These are phyloP conservation scores for Rhazya stricta DNA, from an alignment of 257 asterid species.

Conservation along the genomic window DNA sequence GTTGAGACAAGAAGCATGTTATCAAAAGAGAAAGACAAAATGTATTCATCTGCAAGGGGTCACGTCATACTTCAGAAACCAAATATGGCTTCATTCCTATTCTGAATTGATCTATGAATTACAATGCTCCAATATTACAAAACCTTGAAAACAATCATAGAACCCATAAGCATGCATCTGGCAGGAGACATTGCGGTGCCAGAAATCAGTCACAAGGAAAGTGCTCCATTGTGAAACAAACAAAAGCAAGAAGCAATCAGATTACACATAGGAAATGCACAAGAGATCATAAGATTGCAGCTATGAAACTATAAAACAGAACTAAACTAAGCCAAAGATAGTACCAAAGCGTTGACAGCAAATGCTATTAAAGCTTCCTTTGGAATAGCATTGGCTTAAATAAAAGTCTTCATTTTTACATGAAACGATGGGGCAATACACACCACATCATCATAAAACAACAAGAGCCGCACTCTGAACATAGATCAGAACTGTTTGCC, in stretches of 20 bases:
- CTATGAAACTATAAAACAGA: not conserved
- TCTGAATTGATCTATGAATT: not conserved
- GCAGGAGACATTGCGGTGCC: not conserved
- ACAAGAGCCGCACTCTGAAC: slow-evolving; percentile 8
- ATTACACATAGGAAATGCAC: not conserved
- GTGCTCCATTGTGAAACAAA: not conserved
- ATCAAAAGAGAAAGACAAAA: not conserved
- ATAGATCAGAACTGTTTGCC: slow-evolving; percentile 4
- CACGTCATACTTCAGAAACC: not conserved
- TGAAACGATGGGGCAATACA: slow-evolving; percentile 13
- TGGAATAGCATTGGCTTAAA: slow-evolving; percentile 16
- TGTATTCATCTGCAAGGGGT: not conserved
- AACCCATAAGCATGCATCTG: not conserved
- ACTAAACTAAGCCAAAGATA: not conserved
- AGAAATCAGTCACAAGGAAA: not conserved
- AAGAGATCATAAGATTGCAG: not conserved
- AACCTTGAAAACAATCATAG: not conserved
- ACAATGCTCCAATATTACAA: not conserved
- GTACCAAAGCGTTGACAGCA: not conserved
- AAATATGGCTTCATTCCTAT: not conserved
- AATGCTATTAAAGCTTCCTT: slow-evolving; percentile 5
- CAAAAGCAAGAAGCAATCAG: not conserved
- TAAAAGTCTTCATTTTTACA: slow-evolving; percentile 25
- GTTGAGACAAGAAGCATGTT: not conserved
- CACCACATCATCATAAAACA: slow-evolving; percentile 12